phyloP scores from a whole-genome alignment of 2,329 filamentous ascomycete genomes.

The Xylaria hypoxylon region DNA sequence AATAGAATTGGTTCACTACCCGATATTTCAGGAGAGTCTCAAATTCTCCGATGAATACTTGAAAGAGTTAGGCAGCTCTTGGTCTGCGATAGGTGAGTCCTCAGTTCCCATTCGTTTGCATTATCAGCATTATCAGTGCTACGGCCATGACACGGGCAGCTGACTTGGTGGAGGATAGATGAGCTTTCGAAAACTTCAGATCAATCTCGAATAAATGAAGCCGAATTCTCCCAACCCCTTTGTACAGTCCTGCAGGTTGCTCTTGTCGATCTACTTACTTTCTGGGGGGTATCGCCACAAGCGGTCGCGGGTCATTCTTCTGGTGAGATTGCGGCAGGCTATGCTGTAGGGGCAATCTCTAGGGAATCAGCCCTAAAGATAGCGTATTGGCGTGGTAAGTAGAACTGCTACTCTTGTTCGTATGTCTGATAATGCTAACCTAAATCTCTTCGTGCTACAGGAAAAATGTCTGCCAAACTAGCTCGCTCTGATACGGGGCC shows the following conservation, averaged over 20 bases:
- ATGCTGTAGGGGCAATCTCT: slow-evolving; percentile 49
- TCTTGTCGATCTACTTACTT: slow-evolving; percentile 53
- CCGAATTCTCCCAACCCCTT: slow-evolving; percentile 33
- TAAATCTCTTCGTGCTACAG: neutral
- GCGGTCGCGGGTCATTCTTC: slow-evolving; percentile 55
- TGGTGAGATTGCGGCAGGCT: slow-evolving; percentile 56
- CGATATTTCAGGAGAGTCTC: slow-evolving; percentile 28
- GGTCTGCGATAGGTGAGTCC: slow-evolving; percentile 18
- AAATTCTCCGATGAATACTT: slow-evolving; percentile 30
- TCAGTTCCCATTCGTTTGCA: neutral
- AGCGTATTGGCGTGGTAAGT: slow-evolving; percentile 52
- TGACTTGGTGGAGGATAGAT: slow-evolving; percentile 11
- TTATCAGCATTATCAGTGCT: neutral
- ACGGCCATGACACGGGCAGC: neutral
- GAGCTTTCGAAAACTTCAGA: slow-evolving; percentile 29
- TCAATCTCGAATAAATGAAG: slow-evolving; percentile 28
- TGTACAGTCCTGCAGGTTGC: slow-evolving; percentile 52
- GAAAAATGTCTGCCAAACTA: slow-evolving; percentile 19
- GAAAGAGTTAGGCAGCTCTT: slow-evolving; percentile 19
- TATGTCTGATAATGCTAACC: neutral
- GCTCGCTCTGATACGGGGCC: neutral
- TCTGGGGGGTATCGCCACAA: slow-evolving; percentile 45
- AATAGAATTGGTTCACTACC: slow-evolving; percentile 42
- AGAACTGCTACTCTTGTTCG: neutral
- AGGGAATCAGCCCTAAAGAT: slow-evolving; percentile 49